Evolutionary conservation across 2,329 filamentous ascomycete species (phyloP).

Genomic region (Sarocladium oryzae): DNA sequence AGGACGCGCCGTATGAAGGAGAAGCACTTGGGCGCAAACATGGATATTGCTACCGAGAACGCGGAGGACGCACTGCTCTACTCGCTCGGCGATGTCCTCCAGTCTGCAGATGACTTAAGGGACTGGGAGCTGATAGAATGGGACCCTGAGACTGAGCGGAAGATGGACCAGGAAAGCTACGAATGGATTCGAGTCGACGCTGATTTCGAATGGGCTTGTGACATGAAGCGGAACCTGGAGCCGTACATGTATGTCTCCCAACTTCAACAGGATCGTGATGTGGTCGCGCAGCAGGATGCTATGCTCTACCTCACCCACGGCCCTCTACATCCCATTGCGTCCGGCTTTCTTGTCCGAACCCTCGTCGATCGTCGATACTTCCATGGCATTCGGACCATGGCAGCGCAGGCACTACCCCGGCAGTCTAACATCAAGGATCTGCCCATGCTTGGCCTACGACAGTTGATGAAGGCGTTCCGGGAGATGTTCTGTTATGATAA

Average conservation of each 20-base stretch:
- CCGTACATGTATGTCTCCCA: constrained; percentile 98
- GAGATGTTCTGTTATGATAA: constrained; percentile 81
- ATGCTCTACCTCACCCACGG: constrained; percentile 65
- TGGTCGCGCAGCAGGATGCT: constrained; percentile 77
- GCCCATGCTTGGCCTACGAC: constrained; percentile 72
- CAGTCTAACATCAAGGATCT: constrained; percentile 62
- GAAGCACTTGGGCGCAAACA: constrained; percentile 53
- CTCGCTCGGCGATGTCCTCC: constrained; percentile 84
- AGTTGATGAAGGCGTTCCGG: constrained; percentile 79
- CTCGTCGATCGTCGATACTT: constrained; percentile 90
- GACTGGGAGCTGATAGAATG: constrained; percentile 86
- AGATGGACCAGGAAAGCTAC: constrained; percentile 93
- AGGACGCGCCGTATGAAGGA: constrained; percentile 78
- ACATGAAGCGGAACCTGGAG: constrained; percentile 73
- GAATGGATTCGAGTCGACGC: constrained; percentile 98
- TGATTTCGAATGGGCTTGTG: constrained; percentile 96
- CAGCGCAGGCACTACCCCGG: constrained; percentile 68
- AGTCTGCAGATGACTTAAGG: constrained; percentile 70
- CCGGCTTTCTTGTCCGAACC: constrained; percentile 83
- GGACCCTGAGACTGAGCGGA: constrained; percentile 79
- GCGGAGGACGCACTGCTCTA: constrained; percentile 82
- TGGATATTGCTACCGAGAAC: constrained; percentile 49
- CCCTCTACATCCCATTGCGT: constrained; percentile 72
- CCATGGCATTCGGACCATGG: constrained; percentile 83
- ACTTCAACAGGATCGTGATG: constrained; percentile 91